Percentiles rank a stretch among this genome's conserved stretches.
phyloP scores from a whole-genome alignment of 106 monocot species.

The Apostasia shenzhenica region DNA sequence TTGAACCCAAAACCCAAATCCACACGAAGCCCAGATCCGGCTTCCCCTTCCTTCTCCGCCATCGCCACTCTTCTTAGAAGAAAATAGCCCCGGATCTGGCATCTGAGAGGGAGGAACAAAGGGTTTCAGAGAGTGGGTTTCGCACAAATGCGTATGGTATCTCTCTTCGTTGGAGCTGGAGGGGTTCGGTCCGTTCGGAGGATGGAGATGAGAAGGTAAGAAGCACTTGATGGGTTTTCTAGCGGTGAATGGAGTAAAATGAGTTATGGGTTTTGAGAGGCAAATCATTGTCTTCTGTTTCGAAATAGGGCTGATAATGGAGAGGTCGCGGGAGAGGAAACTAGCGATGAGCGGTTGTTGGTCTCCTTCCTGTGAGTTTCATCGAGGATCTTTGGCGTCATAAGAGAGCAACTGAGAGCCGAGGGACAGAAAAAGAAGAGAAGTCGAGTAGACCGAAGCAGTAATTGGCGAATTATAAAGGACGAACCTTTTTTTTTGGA shows the following conservation, averaged over 20 bases:
- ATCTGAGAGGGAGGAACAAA: neutral
- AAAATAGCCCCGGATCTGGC: neutral
- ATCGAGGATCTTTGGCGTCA: too few species aligned
- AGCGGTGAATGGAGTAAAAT: neutral
- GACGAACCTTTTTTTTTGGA: too few species aligned
- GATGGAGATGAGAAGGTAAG: neutral
- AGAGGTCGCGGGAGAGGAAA: neutral
- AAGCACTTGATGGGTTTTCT: neutral
- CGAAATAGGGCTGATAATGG: neutral
- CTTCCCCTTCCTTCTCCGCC: neutral
- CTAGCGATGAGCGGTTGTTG: too few species aligned
- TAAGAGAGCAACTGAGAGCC: too few species aligned
- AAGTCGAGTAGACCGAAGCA: too few species aligned
- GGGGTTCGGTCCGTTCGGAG: neutral
- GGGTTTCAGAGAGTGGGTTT: conserved; percentile 1
- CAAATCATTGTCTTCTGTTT: conserved; percentile 7
- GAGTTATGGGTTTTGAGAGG: neutral
- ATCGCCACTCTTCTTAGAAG: conserved; percentile 4
- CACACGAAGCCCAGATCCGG: conserved; percentile 46
- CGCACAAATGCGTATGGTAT: too few species aligned
- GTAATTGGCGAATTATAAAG: too few species aligned
- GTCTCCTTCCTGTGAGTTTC: too few species aligned
- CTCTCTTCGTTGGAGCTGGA: neutral
- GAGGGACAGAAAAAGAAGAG: too few species aligned
- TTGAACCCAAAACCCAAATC: conserved; percentile 74